Percentiles rank a stretch among this genome's conserved stretches.
phyloP scores from a whole-genome alignment of 2,329 filamentous ascomycete species.

The Epichloe coenophiala region DNA sequence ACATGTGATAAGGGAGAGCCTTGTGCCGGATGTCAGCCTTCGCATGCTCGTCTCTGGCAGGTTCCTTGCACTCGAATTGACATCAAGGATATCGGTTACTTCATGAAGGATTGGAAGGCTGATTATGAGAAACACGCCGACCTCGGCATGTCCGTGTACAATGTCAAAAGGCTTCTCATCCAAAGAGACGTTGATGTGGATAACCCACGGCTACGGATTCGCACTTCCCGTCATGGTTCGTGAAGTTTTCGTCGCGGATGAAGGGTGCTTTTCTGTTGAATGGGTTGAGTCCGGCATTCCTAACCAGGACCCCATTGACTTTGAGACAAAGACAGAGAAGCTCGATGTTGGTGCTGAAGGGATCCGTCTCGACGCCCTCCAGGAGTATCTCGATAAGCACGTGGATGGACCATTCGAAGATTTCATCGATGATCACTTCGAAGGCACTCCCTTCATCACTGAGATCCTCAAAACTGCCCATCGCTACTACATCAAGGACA shows the following conservation, averaged over 20 bases:
- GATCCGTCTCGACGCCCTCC: slow-evolving; percentile 65
- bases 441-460: slow-evolving; percentile 87
- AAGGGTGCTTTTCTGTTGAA: slow-evolving; percentile 84
- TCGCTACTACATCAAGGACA: slow-evolving; percentile 81
- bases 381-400: slow-evolving; percentile 89
- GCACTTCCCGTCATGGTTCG: slow-evolving; percentile 85
- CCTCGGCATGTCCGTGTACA: slow-evolving; percentile 79
- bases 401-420: slow-evolving; percentile 84
- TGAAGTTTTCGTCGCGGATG: slow-evolving; percentile 83
- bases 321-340: slow-evolving; percentile 76
- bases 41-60: slow-evolving; percentile 90
- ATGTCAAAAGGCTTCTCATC: slow-evolving; percentile 78
- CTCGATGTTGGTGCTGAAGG: slow-evolving; percentile 83
- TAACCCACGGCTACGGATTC: slow-evolving; percentile 92
- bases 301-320: slow-evolving; percentile 60
- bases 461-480: slow-evolving; percentile 94
- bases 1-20: slow-evolving; percentile 97
- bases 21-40: slow-evolving; percentile 88
- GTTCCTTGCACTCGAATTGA: slow-evolving; percentile 96
- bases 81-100: slow-evolving; percentile 96
- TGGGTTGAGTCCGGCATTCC: slow-evolving; percentile 72
- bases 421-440: slow-evolving; percentile 92
- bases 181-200: slow-evolving; percentile 65
- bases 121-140: slow-evolving; percentile 87
- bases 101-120: slow-evolving; percentile 99